Conservation (phyloP, 2,329 filamentous ascomycete species). For the Metarhizium humberi region DNA sequence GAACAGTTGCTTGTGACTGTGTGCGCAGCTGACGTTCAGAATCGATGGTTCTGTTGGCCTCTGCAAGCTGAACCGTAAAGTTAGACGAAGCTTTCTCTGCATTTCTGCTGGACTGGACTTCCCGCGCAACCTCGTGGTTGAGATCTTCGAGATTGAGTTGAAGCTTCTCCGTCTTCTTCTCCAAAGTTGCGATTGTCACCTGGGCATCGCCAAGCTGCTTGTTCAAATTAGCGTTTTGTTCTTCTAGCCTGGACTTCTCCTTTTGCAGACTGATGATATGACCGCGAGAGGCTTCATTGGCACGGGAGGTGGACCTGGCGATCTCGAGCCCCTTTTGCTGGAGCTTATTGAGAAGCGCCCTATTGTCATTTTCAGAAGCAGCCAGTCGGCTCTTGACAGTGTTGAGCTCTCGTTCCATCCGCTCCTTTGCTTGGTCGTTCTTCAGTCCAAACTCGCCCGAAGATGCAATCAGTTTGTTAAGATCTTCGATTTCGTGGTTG, state of each 20-base stretch:
- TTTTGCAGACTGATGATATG: constrained; percentile 68
- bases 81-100: constrained; percentile 83
- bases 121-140: constrained; percentile 81
- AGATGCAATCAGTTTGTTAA: constrained; percentile 80
- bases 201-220: constrained; percentile 83
- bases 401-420: constrained; percentile 80
- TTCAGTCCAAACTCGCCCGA: constrained; percentile 83
- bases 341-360: constrained; percentile 88
- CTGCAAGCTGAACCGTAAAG: constrained; percentile 72
- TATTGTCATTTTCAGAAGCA: constrained; percentile 94
- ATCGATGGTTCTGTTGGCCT: constrained; percentile 81
- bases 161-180: constrained; percentile 92
- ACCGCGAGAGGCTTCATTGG: constrained; percentile 71
- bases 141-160: constrained; percentile 82
- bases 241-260: constrained; percentile 76
- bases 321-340: constrained; percentile 97
- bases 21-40: constrained; percentile 77
- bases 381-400: constrained; percentile 83
- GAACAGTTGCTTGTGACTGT: constrained; percentile 78
- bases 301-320: constrained; percentile 78
- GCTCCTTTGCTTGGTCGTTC: constrained; percentile 89
- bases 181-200: constrained; percentile 68
- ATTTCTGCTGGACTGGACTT: constrained; percentile 81
- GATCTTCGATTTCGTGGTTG: constrained; percentile 69
- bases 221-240: constrained; percentile 70